These are phyloP conservation scores for Cucurbita ficifolia DNA, from an alignment of 306 rosid genomes.

Conservation along the genomic window DNA sequence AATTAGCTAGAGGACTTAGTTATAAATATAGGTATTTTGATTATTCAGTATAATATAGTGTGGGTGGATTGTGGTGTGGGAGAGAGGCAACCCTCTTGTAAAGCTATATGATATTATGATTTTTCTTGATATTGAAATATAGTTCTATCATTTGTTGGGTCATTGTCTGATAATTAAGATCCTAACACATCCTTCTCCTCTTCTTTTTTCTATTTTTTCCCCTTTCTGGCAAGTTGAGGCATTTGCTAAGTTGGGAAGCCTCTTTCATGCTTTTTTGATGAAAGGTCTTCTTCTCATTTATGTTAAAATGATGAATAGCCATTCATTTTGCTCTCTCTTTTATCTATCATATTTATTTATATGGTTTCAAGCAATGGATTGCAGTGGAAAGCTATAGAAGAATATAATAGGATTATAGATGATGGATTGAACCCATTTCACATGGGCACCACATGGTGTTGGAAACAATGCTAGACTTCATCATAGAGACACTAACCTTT, in stretches of 20 bases:
- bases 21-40: not conserved
- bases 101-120: not conserved
- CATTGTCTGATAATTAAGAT: no score
- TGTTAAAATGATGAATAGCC: not conserved
- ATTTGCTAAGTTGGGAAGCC: not conserved
- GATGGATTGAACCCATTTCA: not conserved
- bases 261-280: not conserved
- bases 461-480: not conserved
- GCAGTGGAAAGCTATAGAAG: not conserved
- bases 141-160: not conserved
- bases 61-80: not conserved
- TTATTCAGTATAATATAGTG: no score
- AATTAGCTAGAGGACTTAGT: not conserved
- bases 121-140: not conserved
- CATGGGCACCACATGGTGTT: conserved; percentile 2
- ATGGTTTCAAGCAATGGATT: not conserved
- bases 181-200: no score
- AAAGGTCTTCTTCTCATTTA: not conserved
- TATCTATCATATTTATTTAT: not conserved
- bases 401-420: not conserved
- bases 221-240: not conserved
- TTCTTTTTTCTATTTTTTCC: not conserved
- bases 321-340: not conserved
- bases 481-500: not conserved
- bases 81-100: not conserved